Evolutionary conservation across 345 rosid species (phyloP), one percentile per base, ranked within the genome.

Genomic region (Acer saccharum): DNA sequence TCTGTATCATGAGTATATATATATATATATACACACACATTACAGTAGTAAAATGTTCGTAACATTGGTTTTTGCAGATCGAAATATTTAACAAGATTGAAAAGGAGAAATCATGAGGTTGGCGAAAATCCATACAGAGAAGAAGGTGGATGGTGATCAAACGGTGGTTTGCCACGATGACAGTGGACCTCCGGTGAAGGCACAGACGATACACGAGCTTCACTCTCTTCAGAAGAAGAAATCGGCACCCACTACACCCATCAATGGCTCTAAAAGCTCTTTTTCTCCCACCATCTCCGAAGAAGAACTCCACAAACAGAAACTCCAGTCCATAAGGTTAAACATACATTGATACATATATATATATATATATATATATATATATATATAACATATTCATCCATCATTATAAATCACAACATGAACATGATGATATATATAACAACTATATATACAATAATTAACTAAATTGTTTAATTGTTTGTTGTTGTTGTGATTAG

Each of bases 201-300:
- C 85, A 6, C 77, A 82, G 57, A 85, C 85, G 2, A 82, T 85
- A 21, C 83, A 85, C 74, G 83, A 85, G 46, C 87, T 85, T 76
- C 87, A 85, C 61, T 82, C 87, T 50, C 87, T 85, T 44, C 87
- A 85, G 76, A 75, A 39, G 87, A 84, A 84, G 71, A 82, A 67
- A 73, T 84, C 87, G 9, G 43, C 85, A 0, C 87, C 87, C 4
- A 77, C 71, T 52, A 84, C 85, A 2, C 87, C 87, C 6, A 77
- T 79, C 64, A 74, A 70, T 29, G 80, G 57, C 50, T 1, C 70
- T 8, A 63, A 71, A 21, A 78, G 72, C 64, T 76, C 79, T 35
- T 50, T 82, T 72, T 68, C 79, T 54, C 25, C 81, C 35, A 48
- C 81, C 67, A 64, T 79, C n/a, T 70, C 87, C 16, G 83, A 84